phyloP scores from a whole-genome alignment of 73 alveolate species.

The Paramecium octaurelia region DNA sequence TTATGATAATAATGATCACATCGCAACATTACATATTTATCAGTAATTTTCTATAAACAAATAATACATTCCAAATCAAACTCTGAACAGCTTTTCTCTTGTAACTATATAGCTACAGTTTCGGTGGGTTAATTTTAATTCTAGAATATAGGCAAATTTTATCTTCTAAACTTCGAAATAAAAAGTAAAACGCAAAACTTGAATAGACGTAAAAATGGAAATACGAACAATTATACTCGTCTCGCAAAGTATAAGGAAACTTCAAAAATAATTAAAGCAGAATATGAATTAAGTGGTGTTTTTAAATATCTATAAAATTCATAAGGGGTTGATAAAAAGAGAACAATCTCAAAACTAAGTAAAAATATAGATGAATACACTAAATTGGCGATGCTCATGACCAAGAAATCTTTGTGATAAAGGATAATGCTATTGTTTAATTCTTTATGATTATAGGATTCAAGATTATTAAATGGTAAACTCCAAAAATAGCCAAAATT shows the following conservation, averaged over 20 bases:
- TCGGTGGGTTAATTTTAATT: too few species aligned
- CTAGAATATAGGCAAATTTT: too few species aligned
- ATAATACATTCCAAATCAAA: slow-evolving; percentile 3
- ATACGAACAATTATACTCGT: neutral
- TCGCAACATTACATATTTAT: neutral
- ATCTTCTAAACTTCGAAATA: neutral
- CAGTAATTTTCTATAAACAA: slow-evolving; percentile 30
- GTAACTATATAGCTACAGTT: neutral
- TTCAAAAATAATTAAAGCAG: neutral
- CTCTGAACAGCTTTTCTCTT: neutral
- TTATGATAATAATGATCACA: slow-evolving; percentile 49
- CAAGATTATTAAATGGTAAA: neutral
- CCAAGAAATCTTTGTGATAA: neutral
- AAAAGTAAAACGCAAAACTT: neutral
- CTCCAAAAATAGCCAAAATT: neutral
- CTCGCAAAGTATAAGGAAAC: neutral
- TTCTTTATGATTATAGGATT: neutral
- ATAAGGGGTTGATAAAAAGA: neutral
- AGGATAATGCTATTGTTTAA: neutral
- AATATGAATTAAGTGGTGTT: neutral
- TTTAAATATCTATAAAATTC: neutral
- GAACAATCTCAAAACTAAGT: neutral
- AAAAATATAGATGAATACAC: neutral
- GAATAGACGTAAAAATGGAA: neutral
- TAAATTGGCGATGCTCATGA: neutral